These are phyloP conservation scores for Thelephora aurantiotincta DNA, from an alignment of 768 basidiomycete species.

Conservation along the genomic window DNA sequence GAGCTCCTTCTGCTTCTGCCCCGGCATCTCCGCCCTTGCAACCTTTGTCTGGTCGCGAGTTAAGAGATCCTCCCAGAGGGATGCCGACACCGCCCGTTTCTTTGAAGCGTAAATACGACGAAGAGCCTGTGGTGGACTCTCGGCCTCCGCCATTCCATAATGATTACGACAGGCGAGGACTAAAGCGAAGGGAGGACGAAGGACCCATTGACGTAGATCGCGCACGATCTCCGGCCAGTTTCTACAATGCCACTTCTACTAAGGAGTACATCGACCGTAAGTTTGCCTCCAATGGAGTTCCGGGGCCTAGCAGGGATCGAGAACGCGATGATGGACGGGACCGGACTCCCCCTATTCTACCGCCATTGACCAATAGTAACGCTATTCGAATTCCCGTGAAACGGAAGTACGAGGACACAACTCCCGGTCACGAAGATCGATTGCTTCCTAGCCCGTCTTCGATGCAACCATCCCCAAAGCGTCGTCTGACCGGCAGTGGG, in stretches of 20 bases:
- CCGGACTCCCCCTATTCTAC: background rate
- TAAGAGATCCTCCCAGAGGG: slow-evolving; percentile 3
- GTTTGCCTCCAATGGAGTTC: too few relatives aligned
- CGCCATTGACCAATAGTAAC: background rate
- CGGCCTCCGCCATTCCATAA: too few relatives aligned
- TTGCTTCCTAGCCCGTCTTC: slow-evolving; percentile 7
- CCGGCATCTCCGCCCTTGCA: slow-evolving; percentile 1
- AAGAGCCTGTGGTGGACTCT: too few relatives aligned
- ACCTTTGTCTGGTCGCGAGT: slow-evolving; percentile 6
- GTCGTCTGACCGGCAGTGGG: slow-evolving; percentile 5
- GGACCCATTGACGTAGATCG: too few relatives aligned
- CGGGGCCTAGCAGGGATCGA: too few relatives aligned
- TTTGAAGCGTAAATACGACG: background rate
- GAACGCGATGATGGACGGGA: too few relatives aligned
- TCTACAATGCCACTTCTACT: too few relatives aligned
- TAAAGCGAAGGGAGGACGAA: too few relatives aligned
- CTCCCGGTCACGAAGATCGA: slow-evolving; percentile 9
- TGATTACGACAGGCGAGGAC: too few relatives aligned
- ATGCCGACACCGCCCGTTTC: background rate
- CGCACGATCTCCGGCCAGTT: too few relatives aligned
- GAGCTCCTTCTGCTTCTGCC: slow-evolving; percentile 10
- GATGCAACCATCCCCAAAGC: slow-evolving; percentile 11
- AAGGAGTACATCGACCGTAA: too few relatives aligned
- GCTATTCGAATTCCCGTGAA: slow-evolving; percentile 11
- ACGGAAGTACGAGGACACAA: slow-evolving; percentile 20